These are phyloP conservation scores for Crotalaria pallida DNA, from an alignment of 306 rosid species.

Conservation along the genomic window DNA sequence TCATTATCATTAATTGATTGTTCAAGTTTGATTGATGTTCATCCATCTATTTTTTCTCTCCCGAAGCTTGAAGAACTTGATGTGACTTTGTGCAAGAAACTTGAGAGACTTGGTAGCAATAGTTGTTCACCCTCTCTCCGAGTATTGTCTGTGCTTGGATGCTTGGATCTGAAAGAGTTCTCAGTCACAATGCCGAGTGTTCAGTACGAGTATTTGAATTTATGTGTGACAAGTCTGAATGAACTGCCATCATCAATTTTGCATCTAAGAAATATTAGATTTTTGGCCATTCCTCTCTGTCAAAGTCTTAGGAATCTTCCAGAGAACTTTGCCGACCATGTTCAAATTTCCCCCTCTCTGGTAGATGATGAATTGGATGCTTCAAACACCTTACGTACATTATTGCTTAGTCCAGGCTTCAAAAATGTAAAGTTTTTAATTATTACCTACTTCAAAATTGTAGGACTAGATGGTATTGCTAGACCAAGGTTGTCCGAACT, in stretches of 20 bases:
- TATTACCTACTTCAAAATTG: not conserved
- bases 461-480: too few relatives aligned
- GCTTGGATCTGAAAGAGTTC: not conserved
- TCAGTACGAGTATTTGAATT: not conserved
- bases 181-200: not conserved
- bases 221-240: not conserved
- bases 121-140: not conserved
- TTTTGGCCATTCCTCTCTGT: not conserved
- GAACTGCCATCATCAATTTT: constrained; percentile 3
- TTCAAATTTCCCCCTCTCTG: not conserved
- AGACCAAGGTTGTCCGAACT: not conserved
- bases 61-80: not conserved
- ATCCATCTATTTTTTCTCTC: not conserved
- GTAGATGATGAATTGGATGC: not conserved
- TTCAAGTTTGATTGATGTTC: not conserved
- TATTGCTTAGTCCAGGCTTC: not conserved
- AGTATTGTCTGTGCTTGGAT: fast-evolving
- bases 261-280: not conserved
- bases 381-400: not conserved
- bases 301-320: not conserved
- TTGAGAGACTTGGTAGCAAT: not conserved
- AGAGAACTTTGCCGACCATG: not conserved
- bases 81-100: not conserved
- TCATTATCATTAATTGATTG: fast-evolving
- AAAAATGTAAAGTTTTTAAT: not conserved